Conservation (phyloP, 169 alveolate genomes). For the Plasmodium yoelii region DNA sequence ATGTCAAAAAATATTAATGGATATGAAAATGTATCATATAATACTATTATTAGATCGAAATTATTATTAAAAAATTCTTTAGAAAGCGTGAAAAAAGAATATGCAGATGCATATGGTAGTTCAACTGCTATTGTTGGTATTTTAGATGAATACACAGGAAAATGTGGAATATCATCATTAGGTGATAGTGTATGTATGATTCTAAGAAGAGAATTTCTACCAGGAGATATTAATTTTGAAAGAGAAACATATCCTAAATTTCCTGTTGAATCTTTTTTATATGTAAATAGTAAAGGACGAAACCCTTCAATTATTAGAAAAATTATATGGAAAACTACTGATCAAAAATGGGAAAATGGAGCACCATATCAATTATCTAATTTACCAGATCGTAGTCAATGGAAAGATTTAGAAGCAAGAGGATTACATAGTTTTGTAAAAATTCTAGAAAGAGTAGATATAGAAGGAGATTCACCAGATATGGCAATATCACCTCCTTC, state of each 20-base stretch:
- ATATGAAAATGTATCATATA: constrained; percentile 74
- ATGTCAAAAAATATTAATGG: constrained; percentile 61
- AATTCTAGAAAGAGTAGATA: constrained; percentile 78
- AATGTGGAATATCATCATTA: constrained; percentile 81
- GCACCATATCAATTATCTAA: constrained; percentile 84
- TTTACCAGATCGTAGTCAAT: constrained; percentile 78
- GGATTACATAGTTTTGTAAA: constrained; percentile 80
- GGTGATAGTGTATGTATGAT: constrained; percentile 82
- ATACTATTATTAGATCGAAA: constrained; percentile 78
- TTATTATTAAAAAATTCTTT: constrained; percentile 77
- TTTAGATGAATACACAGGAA: constrained; percentile 78
- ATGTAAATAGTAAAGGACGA: constrained; percentile 57
- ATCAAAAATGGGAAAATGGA: constrained; percentile 85
- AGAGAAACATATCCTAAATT: constrained; percentile 67
- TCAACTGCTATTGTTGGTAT: constrained; percentile 83
- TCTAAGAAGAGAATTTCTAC: constrained; percentile 78
- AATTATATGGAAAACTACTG: constrained; percentile 79
- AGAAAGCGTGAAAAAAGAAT: constrained; percentile 75
- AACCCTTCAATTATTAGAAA: constrained; percentile 79
- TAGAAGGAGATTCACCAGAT: constrained; percentile 83
- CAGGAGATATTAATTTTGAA: constrained; percentile 77
- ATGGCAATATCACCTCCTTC: constrained; percentile 78
- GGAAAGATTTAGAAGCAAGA: constrained; percentile 77
- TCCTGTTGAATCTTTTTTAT: constrained; percentile 68
- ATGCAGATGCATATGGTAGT: constrained; percentile 84